phyloP scores from a whole-genome alignment of 2,329 filamentous ascomycete species.

The Verticillium nubilum region DNA sequence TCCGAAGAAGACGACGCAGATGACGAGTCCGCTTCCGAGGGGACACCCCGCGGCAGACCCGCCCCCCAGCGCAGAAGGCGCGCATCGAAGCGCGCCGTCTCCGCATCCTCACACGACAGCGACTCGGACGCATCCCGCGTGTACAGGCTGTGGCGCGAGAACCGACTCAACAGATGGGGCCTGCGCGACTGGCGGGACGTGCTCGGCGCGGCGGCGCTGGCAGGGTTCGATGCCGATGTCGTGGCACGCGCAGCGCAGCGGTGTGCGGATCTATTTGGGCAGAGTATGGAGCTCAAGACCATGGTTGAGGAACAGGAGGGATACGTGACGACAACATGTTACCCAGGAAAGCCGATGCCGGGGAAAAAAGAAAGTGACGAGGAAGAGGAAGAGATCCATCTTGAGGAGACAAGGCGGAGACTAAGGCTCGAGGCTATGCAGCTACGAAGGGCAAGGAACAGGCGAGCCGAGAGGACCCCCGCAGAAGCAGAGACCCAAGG shows the following conservation, averaged over 20 bases:
- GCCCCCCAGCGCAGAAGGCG: slow-evolving; percentile 9
- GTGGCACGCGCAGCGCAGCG: slow-evolving; percentile 66
- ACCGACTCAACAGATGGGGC: slow-evolving; percentile 26
- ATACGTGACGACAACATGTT: background rate
- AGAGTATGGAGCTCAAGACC: slow-evolving; percentile 61
- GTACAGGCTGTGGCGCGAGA: slow-evolving; percentile 9
- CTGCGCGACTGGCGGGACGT: slow-evolving; percentile 82
- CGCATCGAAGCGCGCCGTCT: slow-evolving; percentile 5
- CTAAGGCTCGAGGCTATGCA: background rate
- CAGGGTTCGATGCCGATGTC: slow-evolving; percentile 60
- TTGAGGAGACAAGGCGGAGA: background rate
- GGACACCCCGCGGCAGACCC: background rate
- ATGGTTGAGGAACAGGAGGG: slow-evolving; percentile 30
- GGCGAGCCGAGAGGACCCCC: background rate
- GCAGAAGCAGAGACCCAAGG: background rate
- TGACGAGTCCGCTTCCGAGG: background rate
- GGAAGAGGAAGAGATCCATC: background rate
- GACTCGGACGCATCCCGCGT: background rate
- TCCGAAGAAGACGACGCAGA: slow-evolving; percentile 4
- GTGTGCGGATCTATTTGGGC: slow-evolving; percentile 69
- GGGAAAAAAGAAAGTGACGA: background rate
- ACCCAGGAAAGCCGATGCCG: slow-evolving; percentile 8
- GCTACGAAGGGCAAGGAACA: background rate
- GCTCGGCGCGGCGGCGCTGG: slow-evolving; percentile 69
- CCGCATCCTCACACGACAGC: background rate